Evolutionary conservation across 2,329 filamentous ascomycete species (phyloP).

Genomic region (Cadophora gregata): DNA sequence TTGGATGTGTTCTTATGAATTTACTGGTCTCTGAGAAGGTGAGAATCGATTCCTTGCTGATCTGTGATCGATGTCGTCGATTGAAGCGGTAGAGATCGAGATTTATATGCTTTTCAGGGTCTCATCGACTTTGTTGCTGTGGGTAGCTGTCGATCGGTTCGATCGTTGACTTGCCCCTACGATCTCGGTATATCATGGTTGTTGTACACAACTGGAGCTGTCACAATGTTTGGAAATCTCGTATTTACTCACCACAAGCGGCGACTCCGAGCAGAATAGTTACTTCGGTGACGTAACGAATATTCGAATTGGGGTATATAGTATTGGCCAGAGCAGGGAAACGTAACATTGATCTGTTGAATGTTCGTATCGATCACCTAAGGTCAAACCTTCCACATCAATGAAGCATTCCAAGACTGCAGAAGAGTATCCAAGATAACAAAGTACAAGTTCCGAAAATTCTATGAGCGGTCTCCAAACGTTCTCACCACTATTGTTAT

Average conservation of each 20-base stretch:
- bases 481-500: too few relatives aligned
- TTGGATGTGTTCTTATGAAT: neutral
- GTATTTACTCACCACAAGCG: neutral
- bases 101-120: neutral
- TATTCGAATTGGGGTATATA: neutral
- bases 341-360: neutral
- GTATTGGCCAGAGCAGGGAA: neutral
- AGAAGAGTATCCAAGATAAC: too few relatives aligned
- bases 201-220: neutral
- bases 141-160: neutral
- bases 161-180: neutral
- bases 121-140: neutral
- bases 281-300: slow-evolving; percentile 1
- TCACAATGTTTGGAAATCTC: neutral
- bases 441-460: too few relatives aligned
- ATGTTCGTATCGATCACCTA: neutral
- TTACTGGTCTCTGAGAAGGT: neutral
- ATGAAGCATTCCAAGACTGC: neutral
- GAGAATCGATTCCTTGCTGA: neutral
- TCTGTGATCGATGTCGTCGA: neutral
- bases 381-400: neutral
- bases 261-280: neutral
- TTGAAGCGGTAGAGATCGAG: neutral
- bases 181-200: neutral
- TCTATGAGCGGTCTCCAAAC: too few relatives aligned